Base-by-base conservation (phyloP, 2,329 filamentous ascomycete genomes). In the Ophiostoma novo-ulmi region DNA sequence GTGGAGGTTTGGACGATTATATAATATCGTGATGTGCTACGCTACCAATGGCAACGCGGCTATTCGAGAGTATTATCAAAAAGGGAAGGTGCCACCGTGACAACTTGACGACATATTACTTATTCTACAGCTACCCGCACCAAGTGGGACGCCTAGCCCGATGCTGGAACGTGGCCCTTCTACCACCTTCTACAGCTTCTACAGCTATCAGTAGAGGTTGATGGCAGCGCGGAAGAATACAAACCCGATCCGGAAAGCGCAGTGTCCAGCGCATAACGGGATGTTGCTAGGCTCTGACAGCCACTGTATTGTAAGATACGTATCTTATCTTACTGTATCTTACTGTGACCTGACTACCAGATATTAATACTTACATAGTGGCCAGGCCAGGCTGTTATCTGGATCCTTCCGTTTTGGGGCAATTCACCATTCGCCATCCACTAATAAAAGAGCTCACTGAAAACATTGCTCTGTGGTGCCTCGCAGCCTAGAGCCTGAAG, bases 101-200 rank as follows among this genome's bases (percentile, higher is more conserved):
- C 55, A 20, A 26, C 22, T 61, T 5, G 31, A 38, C 14, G 58
- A 63, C 58, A 63, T 11, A 36, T 31, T 31, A 11, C 31, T 39
- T 17, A 48, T 48, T 55, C 48, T 55, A n/a, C 48, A 55, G 48
- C 48, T 55, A 36, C 61, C 17, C 35, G 58, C 58, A 36, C 20
- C 61, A 17, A n/a, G 61, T 64, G 61, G 61, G 52, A 58, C 52
- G 14, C 61, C 61, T 39, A 39, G 63, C 20, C 31, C 35, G 63
- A n/a, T 65, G 63, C 63, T 65, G 63, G 63, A 73, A 73, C 73
- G 73, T 73, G 73, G 70, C 73, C 70, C 72, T 71, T 73, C 68
- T 48, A 69, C 58, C 44, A 48, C 65, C 31, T 72, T 72, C 68
- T 65, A 70, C 63, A 22, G 63, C 48, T 41, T 69, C 55, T 39